Evolutionary conservation across 768 basidiomycete species (phyloP).

Genomic region (Galerina marginata): DNA sequence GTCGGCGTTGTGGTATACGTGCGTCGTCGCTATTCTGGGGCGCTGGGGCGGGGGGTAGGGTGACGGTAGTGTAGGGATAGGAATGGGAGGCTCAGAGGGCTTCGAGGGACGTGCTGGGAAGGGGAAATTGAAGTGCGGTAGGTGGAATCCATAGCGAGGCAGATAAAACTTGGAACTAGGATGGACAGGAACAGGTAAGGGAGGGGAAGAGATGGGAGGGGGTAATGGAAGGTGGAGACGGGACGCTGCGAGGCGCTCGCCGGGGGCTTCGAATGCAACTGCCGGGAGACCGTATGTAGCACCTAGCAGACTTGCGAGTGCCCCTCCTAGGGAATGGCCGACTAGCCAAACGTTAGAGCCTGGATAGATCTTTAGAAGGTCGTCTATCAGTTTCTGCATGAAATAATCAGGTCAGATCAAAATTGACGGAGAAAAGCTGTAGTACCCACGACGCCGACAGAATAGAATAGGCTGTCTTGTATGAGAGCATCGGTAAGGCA

Average conservation of each 20-base stretch:
- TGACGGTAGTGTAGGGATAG: constrained; percentile 14
- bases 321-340: constrained; percentile 91
- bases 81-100: constrained; percentile 14
- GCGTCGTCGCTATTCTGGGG: constrained; percentile 57
- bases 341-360: constrained; percentile 86
- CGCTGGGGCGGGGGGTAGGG: constrained; percentile 22
- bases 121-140: constrained; percentile 23
- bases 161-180: background rate
- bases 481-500: constrained; percentile 87
- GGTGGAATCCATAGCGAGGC: constrained; percentile 5
- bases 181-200: constrained; percentile 13
- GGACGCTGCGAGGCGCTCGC: constrained; percentile 71
- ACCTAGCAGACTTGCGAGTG: constrained; percentile 86
- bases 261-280: constrained; percentile 89
- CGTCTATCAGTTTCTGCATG: constrained; percentile 81
- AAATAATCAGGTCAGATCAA: background rate
- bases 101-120: constrained; percentile 55
- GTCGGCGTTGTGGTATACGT: constrained; percentile 92
- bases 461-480: constrained; percentile 92
- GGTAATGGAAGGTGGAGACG: constrained; percentile 88
- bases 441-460: constrained; percentile 75
- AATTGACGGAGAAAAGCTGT: background rate
- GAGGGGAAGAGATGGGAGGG: constrained; percentile 48
- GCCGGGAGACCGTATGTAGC: constrained; percentile 91
- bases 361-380: constrained; percentile 85